Base-by-base conservation (phyloP, 345 rosid species). In the Excoecaria agallocha region DNA sequence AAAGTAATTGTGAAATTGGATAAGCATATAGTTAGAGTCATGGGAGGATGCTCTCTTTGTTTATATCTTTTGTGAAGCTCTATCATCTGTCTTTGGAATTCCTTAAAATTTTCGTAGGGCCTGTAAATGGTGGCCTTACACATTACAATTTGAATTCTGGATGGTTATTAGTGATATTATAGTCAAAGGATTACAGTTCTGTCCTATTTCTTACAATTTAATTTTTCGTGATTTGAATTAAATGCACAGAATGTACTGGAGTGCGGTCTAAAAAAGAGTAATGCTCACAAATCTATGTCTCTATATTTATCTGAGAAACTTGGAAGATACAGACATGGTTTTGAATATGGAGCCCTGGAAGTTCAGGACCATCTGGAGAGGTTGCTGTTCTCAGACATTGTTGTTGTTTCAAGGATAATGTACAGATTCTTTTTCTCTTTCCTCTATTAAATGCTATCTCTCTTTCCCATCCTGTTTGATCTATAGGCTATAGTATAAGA, bases 331-430 rank as follows among this genome's bases (percentile, higher is more conserved):
- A 88, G 93, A 81, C 89, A 93, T 55, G 99, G 99, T 69, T 90
- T 89, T n/a, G 99, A 93, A 74, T 86, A 91, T 71, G 99, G 89
- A 61, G 84, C 99, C 52, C 79, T 95, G 56, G 88, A 87, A 59
- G 86, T 91, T 80, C 90, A 93, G 85, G 85, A 86, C 78, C 89
- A 86, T 79, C 83, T 95, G 86, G 96, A 95, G 86, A 87, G 86
- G 69, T 76, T 86, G n/a, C 48, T 67, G 55, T 87, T 95, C 81
- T 85, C 88, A 59, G 99, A 91, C 72, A 85, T 89, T 17, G 91
- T 95, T 77, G 84, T 93, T 10, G 81, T 89, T 61, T 81, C 81
- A 25, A 82, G 84, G 86, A 91, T 95, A 84, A 86, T 87, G 99
- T 93, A 30, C 62, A 84, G 96, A 74, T 66, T 74, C 71, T 55